These are phyloP conservation scores for Termitomyces sp. DNA, from an alignment of 768 basidiomycete genomes.

Conservation along the genomic window DNA sequence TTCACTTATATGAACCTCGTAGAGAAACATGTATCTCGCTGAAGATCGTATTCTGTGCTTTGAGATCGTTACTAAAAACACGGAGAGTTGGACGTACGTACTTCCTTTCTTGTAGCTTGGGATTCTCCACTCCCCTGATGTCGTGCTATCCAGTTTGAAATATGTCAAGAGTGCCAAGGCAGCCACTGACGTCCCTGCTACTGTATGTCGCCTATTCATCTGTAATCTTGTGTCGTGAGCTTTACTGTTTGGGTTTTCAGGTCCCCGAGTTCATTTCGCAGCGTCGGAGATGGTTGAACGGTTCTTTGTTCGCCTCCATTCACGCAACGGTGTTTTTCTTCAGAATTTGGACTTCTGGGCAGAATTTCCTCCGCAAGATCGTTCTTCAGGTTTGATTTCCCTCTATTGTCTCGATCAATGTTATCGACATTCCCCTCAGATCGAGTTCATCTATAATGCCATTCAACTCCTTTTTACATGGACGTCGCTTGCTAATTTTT, in stretches of 20 bases:
- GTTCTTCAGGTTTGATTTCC: constrained; percentile 49
- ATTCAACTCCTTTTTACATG: constrained; percentile 90
- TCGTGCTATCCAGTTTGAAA: constrained; percentile 48
- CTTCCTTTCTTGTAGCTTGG: constrained; percentile 11
- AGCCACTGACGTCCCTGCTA: constrained; percentile 92
- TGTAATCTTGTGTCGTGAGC: not conserved
- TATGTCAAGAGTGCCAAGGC: constrained; percentile 95
- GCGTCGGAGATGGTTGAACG: constrained; percentile 85
- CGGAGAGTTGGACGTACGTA: constrained; percentile 76
- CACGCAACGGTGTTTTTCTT: constrained; percentile 90
- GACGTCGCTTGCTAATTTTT: constrained; percentile 93
- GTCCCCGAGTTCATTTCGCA: constrained; percentile 95
- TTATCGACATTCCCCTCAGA: constrained; percentile 26
- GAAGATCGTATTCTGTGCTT: constrained; percentile 92
- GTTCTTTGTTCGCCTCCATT: constrained; percentile 89
- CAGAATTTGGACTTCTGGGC: constrained; percentile 90
- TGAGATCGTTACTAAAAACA: constrained; percentile 89
- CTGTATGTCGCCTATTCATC: constrained; percentile 34
- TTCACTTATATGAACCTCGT: constrained; percentile 23
- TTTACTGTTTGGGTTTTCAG: constrained; percentile 22
- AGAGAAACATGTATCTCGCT: constrained; percentile 91
- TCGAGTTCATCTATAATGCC: constrained; percentile 92
- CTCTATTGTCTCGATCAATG: not conserved
- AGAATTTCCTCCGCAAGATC: constrained; percentile 82
- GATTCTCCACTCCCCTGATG: constrained; percentile 4